Percentiles rank a stretch among this genome's conserved stretches.
phyloP scores from a whole-genome alignment of 345 rosid genomes.

The Brassica cretica region DNA sequence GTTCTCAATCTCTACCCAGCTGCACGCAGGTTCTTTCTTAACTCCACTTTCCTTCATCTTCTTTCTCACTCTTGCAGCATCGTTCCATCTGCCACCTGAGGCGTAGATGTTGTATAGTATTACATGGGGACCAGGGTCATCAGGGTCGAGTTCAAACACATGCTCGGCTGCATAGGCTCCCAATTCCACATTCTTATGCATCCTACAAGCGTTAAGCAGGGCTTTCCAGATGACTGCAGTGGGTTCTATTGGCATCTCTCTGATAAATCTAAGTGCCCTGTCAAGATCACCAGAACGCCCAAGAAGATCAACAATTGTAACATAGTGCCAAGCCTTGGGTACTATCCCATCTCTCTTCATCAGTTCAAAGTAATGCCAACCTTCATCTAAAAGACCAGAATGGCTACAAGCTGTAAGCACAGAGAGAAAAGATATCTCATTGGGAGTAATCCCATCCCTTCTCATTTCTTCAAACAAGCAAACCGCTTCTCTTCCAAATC shows the following conservation, averaged over 20 bases:
- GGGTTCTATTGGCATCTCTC: conserved; percentile 57
- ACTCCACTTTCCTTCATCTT: conserved; percentile 56
- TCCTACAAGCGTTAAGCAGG: conserved; percentile 66
- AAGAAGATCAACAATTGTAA: conserved; percentile 63
- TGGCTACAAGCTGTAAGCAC: conserved; percentile 72
- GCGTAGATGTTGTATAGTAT: conserved; percentile 66
- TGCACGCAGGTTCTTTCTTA: conserved; percentile 66
- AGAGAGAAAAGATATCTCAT: conserved; percentile 58
- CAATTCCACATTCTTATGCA: conserved; percentile 60
- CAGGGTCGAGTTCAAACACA: conserved; percentile 56
- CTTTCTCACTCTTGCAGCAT: conserved; percentile 59
- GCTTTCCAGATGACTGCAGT: conserved; percentile 63
- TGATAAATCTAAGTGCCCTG: conserved; percentile 49
- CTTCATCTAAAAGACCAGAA: conserved; percentile 58
- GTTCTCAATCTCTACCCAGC: conserved; percentile 68
- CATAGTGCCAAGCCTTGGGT: conserved; percentile 51
- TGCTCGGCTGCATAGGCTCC: conserved; percentile 62
- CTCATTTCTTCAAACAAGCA: conserved; percentile 49
- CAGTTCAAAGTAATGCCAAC: conserved; percentile 49
- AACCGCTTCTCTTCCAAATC: conserved; percentile 50
- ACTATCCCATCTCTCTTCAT: conserved; percentile 50
- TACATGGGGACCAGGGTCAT: conserved; percentile 57
- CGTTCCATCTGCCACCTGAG: conserved; percentile 57
- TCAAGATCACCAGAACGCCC: conserved; percentile 64
- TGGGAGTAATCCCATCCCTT: conserved; percentile 47